These are phyloP conservation scores for Magnusiomyces magnusii DNA, from an alignment of 1,139 yeast genomes.

Conservation along the genomic window DNA sequence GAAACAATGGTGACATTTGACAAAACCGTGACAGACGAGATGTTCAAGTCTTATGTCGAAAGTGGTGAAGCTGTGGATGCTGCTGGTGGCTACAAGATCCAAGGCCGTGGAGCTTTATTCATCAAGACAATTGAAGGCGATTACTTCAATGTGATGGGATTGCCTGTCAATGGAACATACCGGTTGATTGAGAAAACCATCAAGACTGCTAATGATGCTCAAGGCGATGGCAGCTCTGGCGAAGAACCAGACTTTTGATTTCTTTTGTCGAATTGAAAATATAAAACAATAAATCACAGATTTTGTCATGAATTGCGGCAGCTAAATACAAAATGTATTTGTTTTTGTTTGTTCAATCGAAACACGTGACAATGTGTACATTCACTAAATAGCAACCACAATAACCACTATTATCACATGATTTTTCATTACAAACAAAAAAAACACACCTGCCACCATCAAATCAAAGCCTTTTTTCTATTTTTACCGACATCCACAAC, in stretches of 20 bases:
- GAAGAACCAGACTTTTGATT: neutral
- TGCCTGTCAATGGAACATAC: slow-evolving; percentile 61
- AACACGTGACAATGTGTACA: no score
- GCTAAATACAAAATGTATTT: no score
- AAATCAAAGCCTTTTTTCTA: neutral
- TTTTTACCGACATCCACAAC: neutral
- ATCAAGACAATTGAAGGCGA: slow-evolving; percentile 67
- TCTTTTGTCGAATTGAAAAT: no score
- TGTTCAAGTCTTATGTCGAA: slow-evolving; percentile 53
- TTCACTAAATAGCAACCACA: no score
- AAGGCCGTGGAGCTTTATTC: slow-evolving; percentile 60
- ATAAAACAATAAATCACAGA: no score
- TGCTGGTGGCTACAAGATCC: slow-evolving; percentile 92
- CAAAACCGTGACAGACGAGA: slow-evolving; percentile 41
- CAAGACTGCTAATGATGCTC: neutral
- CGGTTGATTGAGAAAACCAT: slow-evolving; percentile 30
- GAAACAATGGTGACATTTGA: slow-evolving; percentile 45
- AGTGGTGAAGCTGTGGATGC: slow-evolving; percentile 70
- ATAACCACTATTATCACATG: no score
- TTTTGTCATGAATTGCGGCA: no score
- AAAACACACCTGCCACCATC: no score
- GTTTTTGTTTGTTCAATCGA: no score
- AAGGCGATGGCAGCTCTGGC: neutral
- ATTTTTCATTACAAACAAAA: no score
- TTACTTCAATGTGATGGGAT: slow-evolving; percentile 80